These are phyloP conservation scores for Huntiella bhutanensis DNA, from an alignment of 2,329 filamentous ascomycete genomes.

Conservation along the genomic window DNA sequence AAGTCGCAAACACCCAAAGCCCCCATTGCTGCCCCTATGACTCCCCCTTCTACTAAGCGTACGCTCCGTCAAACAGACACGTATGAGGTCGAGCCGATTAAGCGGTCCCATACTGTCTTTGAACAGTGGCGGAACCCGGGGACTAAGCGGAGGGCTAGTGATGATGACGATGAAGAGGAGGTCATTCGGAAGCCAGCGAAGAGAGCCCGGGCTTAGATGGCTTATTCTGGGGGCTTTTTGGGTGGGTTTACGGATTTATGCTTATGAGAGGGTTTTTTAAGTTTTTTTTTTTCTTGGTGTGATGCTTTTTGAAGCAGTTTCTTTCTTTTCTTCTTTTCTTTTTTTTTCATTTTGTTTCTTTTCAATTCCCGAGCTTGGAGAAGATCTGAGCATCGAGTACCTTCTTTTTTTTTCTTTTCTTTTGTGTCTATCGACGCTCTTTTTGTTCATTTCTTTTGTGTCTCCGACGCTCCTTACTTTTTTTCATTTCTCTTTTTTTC, in stretches of 20 bases:
- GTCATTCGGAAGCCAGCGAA: constrained; percentile 1
- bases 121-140: constrained; percentile 14
- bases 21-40: constrained; percentile 35
- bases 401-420: constrained; percentile 5
- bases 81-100: constrained; percentile 33
- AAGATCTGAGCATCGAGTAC: neutral
- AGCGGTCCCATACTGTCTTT: constrained; percentile 21
- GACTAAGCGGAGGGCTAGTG: constrained; percentile 24
- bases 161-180: constrained; percentile 17
- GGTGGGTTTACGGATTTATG: neutral
- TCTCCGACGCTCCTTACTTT: neutral
- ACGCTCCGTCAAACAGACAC: constrained; percentile 38
- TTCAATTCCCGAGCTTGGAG: neutral
- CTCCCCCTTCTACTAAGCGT: constrained; percentile 43
- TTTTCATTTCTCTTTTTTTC: neutral
- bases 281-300: neutral
- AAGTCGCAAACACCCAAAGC: constrained; percentile 30
- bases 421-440: neutral
- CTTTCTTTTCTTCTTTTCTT: neutral
- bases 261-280: neutral
- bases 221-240: neutral
- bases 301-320: constrained; percentile 5
- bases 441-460: neutral
- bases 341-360: neutral
- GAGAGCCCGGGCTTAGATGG: constrained; percentile 4